Evolutionary conservation across 805 yeast species (phyloP), one percentile per base, ranked within the genome.

Genomic region (Tetrapisispora fleetii): DNA sequence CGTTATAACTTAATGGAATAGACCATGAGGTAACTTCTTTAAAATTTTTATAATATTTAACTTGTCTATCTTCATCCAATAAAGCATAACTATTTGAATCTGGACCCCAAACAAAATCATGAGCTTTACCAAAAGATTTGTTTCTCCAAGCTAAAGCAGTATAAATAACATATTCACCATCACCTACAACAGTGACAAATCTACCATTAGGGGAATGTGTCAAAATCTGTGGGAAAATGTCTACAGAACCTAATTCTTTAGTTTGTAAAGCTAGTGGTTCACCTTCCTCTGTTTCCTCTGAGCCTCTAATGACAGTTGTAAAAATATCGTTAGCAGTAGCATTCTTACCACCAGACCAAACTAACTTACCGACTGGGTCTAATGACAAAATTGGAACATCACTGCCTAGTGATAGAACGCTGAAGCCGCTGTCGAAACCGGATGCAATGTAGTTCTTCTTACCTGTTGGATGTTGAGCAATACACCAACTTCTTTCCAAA

Each of bases 81-180:
- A 88, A 77, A 37, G 96, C 99, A 68, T 78, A 93, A 54, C 81
- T 75, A 62, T 85, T 86, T 2, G 95, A 80, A 67, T 91, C 97
- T 47, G 84, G 81, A 52, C 95, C 89, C 99, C 99, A 93, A 40
- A 80, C 95, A 65, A 95, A 88, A 62, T 89, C 97, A 48, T 80
- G 70, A 19, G 95, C 96, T 49, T 79, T 76, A 53, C 98, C 98
- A 67, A 85, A 93, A 45, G 89, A 76, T 71, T 89, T 93, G 61
- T 91, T 89, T 72, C 99, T 81, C 99, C 99, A 93, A 1, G 98
- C 98, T 59, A 93, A 77, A 1, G 99, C 91, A 2, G 98, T 90
- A 70, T 91, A 93, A 48, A 93, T 83, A 58, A 91, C 87, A 66
- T 88, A 91, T 69, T 93, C 99, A 51, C 96, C 97, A 69, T 93